A percentile compares a stretch with the other conserved stretches of the same genome.
phyloP scores from a whole-genome alignment of 2,329 filamentous ascomycete species.

The Tolypocladium ovalisporum region DNA sequence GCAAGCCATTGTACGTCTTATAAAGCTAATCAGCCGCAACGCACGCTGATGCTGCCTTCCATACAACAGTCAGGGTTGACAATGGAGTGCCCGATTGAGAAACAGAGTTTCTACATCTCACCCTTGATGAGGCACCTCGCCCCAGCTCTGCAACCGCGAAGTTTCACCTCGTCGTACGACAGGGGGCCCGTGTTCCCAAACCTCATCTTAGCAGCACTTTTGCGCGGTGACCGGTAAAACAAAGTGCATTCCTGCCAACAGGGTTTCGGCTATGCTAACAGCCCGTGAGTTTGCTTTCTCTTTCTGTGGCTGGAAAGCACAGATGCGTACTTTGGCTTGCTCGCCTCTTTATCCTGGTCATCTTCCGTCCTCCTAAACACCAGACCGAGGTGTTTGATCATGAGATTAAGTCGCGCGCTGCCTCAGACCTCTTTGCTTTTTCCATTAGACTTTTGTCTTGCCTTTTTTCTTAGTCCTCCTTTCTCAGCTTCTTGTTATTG shows the following conservation, averaged over 20 bases:
- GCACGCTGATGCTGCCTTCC: neutral
- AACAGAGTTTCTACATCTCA: neutral
- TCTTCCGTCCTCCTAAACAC: neutral
- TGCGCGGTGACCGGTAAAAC: neutral
- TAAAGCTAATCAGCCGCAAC: too few species aligned
- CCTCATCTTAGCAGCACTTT: neutral
- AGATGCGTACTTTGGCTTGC: neutral
- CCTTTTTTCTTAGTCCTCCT: too few species aligned
- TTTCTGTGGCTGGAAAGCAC: too few species aligned
- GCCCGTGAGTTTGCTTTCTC: too few species aligned
- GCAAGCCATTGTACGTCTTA: too few species aligned
- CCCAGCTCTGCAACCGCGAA: neutral
- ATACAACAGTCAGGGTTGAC: neutral
- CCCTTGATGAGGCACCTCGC: neutral
- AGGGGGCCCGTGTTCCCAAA: neutral
- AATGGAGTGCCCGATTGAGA: neutral
- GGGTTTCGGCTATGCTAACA: too few species aligned
- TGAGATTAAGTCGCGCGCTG: too few species aligned
- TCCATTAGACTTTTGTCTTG: neutral
- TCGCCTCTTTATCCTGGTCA: neutral
- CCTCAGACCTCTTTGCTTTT: neutral
- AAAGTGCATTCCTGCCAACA: neutral
- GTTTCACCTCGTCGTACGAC: neutral
- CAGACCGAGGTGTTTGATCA: too few species aligned
- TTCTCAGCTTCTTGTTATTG: too few species aligned